Evolutionary conservation across 2,329 filamentous ascomycete genomes (phyloP), one percentile per base, ranked within the genome.

Genomic region (Penicillium griseofulvum): DNA sequence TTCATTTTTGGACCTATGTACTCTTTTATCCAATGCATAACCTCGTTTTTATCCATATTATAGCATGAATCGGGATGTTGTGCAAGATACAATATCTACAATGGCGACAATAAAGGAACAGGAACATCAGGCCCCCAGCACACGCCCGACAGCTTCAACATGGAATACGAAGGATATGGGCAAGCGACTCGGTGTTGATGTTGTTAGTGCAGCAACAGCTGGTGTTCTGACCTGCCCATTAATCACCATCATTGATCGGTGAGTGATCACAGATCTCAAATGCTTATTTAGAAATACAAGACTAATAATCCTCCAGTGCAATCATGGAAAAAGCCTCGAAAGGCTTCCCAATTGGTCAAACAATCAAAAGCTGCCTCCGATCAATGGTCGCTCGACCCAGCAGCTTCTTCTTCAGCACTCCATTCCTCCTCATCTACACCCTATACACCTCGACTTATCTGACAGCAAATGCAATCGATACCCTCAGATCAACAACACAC

Each of bases 361-460:
- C 75, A 50, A 67, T 79, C 49, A 66, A 65, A 37, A 69, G 67
- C 51, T 73, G 76, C 41, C 65, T 79, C 50, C 63, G 65, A 12
- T 70, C 70, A 7, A 76, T 79, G 58, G 44, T 76, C 52, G 61
- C 68, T 28, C 70, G 71, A 29, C 78, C 78, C 7, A 69, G 67
- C 52, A 64, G 55, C n/a, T 80, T 78, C 68, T 70, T 80, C 59
- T 59, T 72, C 49, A 76, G 75, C 59, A 80, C 78, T 6, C 78
- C 78, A 2, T 80, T 79, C 62, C 65, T 78, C 55, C 71, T 80
- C 22, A 79, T 80, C 53, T 79, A 79, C 55, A 76, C 77, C 50
- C 80, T 96, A 41, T 97, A 97, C 80, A 89, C 87, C 58, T 87
- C 89, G 62, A 97, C 93, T 56, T 97, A 97, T 78, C 77, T 94